Conservation (phyloP, 305 asterid genomes). For the Coffea humblotiana region DNA sequence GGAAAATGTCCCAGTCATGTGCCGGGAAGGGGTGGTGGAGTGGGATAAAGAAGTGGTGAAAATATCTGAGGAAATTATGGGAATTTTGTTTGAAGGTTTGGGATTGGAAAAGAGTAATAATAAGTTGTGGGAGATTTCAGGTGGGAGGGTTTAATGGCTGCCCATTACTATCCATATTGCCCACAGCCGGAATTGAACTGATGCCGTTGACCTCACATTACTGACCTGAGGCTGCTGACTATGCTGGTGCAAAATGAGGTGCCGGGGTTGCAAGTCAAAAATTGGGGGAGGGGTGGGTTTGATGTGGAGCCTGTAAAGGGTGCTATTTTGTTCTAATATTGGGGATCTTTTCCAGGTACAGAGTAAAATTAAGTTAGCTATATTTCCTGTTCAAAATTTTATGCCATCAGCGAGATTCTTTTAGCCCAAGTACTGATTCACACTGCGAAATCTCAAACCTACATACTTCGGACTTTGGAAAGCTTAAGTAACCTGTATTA, state of each 20-base stretch:
- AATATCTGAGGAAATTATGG: constrained; percentile 36
- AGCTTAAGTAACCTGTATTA: no score
- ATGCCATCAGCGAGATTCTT: no score
- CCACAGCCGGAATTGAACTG: constrained; percentile 44
- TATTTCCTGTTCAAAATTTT: no score
- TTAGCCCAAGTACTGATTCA: no score
- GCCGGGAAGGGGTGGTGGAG: constrained; percentile 25
- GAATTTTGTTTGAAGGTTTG: constrained; percentile 38
- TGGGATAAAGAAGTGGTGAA: constrained; percentile 33
- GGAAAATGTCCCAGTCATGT: constrained; percentile 34
- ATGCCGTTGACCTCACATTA: constrained; percentile 36
- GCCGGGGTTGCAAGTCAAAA: constrained; percentile 43
- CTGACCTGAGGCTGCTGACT: constrained; percentile 40
- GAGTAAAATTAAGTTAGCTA: no score
- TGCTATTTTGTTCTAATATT: constrained; percentile 39
- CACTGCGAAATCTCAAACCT: no score
- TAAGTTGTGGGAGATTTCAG: constrained; percentile 33
- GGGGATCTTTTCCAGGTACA: constrained; percentile 48
- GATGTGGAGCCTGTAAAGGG: constrained; percentile 42
- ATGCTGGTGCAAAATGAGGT: constrained; percentile 43
- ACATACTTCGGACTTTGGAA: no score
- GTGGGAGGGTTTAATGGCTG: constrained; percentile 31
- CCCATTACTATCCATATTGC: constrained; percentile 45
- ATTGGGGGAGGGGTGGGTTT: constrained; percentile 39
- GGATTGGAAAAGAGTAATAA: constrained; percentile 24